phyloP scores from a whole-genome alignment of 345 rosid genomes.

The Angophora floribunda region DNA sequence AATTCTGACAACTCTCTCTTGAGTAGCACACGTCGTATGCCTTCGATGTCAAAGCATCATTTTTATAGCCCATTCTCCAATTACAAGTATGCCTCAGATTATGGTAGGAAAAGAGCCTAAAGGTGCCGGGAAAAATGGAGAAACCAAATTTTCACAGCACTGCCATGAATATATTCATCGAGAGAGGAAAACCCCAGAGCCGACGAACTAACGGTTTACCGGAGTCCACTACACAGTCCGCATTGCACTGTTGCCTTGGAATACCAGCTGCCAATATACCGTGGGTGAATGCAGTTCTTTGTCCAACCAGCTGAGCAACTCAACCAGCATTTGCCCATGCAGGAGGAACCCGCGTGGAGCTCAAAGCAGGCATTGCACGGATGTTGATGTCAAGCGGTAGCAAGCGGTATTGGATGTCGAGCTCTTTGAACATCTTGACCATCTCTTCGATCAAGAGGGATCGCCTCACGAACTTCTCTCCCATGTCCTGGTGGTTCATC shows the following conservation, averaged over 20 bases:
- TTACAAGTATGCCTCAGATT: not conserved
- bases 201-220: not conserved
- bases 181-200: not conserved
- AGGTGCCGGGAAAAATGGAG: not conserved
- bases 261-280: not conserved
- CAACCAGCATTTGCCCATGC: slow-evolving; percentile 7
- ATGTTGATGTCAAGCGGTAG: too few species aligned
- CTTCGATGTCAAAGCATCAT: not conserved
- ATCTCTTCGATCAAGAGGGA: too few species aligned
- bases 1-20: not conserved
- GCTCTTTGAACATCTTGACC: too few species aligned
- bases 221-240: not conserved
- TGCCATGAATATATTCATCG: not conserved
- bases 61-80: not conserved
- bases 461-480: too few species aligned
- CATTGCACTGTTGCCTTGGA: not conserved
- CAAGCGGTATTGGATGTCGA: too few species aligned
- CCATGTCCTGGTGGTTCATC: too few species aligned
- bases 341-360: slow-evolving; percentile 16
- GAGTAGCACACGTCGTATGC: not conserved
- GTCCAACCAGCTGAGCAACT: too few species aligned
- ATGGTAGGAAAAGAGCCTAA: not conserved
- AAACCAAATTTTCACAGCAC: not conserved
- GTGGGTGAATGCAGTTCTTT: not conserved
- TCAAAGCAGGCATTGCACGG: not conserved